Evolutionary conservation across 768 basidiomycete species (phyloP).

Genomic region (Mycena venus): DNA sequence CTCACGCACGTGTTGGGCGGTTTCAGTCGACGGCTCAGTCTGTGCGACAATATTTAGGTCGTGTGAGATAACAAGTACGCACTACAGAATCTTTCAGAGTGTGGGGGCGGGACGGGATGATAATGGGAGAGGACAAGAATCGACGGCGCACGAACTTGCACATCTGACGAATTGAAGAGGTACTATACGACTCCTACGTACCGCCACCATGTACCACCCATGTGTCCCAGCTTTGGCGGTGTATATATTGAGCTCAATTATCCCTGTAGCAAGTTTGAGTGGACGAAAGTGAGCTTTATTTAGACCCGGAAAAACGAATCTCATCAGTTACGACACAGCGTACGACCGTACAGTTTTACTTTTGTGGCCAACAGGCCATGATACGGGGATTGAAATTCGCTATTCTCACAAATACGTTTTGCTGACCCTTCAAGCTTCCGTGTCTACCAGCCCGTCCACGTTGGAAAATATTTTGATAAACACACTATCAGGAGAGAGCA

Average conservation of each 20-base stretch:
- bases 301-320: not conserved
- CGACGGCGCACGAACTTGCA: not conserved
- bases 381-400: not conserved
- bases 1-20: not conserved
- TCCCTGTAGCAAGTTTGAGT: not conserved
- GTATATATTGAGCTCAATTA: too few relatives aligned
- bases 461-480: not conserved
- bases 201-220: too few relatives aligned
- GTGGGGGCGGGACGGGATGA: slow-evolving; percentile 8
- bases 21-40: not conserved
- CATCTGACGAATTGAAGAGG: slow-evolving; percentile 6
- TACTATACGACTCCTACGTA: slow-evolving; percentile 12
- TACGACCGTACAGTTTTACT: not conserved
- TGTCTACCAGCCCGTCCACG: not conserved
- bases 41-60: not conserved
- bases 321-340: not conserved
- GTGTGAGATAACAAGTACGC: not conserved
- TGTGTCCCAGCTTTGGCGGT: too few relatives aligned
- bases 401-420: not conserved
- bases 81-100: not conserved
- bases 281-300: not conserved
- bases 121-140: slow-evolving; percentile 13
- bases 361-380: not conserved
- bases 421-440: not conserved
- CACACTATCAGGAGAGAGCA: too few relatives aligned